Evolutionary conservation across 1,284 basidiomycete species (phyloP).

Genomic region (Boletus sp.): DNA sequence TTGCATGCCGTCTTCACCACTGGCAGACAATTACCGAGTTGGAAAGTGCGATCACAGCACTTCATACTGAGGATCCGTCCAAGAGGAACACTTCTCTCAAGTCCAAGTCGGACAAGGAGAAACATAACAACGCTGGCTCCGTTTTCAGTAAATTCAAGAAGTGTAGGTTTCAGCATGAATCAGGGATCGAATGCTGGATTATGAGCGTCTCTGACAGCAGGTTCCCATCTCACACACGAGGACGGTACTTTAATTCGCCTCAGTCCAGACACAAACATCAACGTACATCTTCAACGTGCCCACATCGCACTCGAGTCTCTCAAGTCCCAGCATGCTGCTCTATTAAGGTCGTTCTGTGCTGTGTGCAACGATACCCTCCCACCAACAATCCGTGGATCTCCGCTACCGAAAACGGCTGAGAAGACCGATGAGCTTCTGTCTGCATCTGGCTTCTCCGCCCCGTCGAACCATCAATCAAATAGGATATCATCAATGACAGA

Average conservation of each 20-base stretch:
- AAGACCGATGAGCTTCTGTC: slow-evolving; percentile 39
- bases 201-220: slow-evolving; percentile 14
- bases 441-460: slow-evolving; percentile 30
- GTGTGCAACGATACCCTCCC: slow-evolving; percentile 37
- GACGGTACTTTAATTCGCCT: slow-evolving; percentile 23
- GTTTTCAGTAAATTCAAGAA: slow-evolving; percentile 57
- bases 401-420: slow-evolving; percentile 47
- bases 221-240: slow-evolving; percentile 20
- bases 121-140: slow-evolving; percentile 33
- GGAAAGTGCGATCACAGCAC: slow-evolving; percentile 39
- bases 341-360: slow-evolving; percentile 45
- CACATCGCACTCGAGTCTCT: slow-evolving; percentile 47
- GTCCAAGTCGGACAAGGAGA: slow-evolving; percentile 47
- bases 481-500: slow-evolving; percentile 53
- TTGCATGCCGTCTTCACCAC: slow-evolving; percentile 9
- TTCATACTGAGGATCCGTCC: slow-evolving; percentile 30
- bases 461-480: slow-evolving; percentile 38
- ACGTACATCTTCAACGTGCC: slow-evolving; percentile 38
- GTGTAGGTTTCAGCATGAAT: slow-evolving; percentile 35
- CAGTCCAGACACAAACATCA: slow-evolving; percentile 13
- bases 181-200: background rate
- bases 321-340: slow-evolving; percentile 53
- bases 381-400: slow-evolving; percentile 36
- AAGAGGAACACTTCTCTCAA: slow-evolving; percentile 37
- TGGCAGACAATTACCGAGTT: slow-evolving; percentile 41